Evolutionary conservation across 139 green algal species (phyloP), one percentile per base, ranked within the genome.

Genomic region (Chlamydomonas sp.): DNA sequence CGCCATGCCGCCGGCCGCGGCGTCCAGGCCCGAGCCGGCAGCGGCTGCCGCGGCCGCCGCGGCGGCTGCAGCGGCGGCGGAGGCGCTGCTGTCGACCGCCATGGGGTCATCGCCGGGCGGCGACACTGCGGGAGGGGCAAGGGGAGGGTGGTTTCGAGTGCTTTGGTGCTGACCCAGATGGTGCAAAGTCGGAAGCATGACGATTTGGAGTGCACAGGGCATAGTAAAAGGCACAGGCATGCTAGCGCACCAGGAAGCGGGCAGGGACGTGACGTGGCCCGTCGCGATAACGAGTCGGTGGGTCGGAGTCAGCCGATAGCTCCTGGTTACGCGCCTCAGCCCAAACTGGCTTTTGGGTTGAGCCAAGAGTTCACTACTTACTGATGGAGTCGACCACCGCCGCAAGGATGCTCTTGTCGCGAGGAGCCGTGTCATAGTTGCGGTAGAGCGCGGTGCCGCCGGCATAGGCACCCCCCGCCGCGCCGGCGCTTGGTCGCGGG

Each of bases 381-480:
- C 83, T 87, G 10, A 87, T 49, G 6, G 83, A 72, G 17, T 87
- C 83, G n/a, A 59, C 63, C 0, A 87, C 83, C 3, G 83, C 72
- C 6, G 83, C 83, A 1, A 87, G 73, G 6, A 87, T 60, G 6
- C 16, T 60, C 83, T 87, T 87, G 62, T 87, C 83, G 6, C 83
- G 83, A 49, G 83, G 59, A 49, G 62, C 72, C 14, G 62, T 60
- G 2, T 79, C 78, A 5, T 81, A 71, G 59, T 63, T 67, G 73
- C 83, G 83, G 62, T 76, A 87, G 1, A 87, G 61, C 1, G 73
- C 83, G 1, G 83, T 87, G 6, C 82, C 82, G 58, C 71, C 76
- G 2, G 60, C 2, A 18, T 63, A 4, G 4, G 31, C 31, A 49
- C 31, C 31, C 31, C 31, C 31, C 31, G 4, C 4, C 1, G 60